Base-by-base conservation (phyloP, 2,329 filamentous ascomycete genomes). In the Sporothrix humicola region DNA sequence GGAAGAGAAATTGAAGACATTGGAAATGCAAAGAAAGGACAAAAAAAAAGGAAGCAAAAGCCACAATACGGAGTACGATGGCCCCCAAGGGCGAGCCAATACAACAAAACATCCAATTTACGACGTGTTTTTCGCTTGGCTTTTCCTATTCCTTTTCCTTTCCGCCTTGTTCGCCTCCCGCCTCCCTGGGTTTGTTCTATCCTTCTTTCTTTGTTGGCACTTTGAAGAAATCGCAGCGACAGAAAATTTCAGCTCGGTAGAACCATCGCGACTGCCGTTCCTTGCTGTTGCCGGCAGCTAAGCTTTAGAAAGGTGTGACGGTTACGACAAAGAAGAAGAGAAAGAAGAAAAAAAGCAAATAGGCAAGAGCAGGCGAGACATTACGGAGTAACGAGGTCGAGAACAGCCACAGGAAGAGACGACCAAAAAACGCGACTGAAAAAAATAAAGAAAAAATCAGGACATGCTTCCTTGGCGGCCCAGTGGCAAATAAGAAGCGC, bases 401-500 rank as follows among this genome's bases (percentile, higher is more conserved):
- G 7, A 37, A 37, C 31, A 37, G 31, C 31, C 31, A 37, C 31
- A 37, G 31, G 1, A 3, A 37, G 31, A 37, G 31, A 37, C 31
- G 48, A 7, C 48, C 12, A 1, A 52, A 52, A 20, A 17, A 17
- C 48, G 54, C n/a, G 20, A 56, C 23, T 26, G 23, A 26, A 26
- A 26, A 26, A 26, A 26, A 26, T 20, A 56, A 6, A 7, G 23
- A 9, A 17, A 31, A 59, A 61, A 44, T 20, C 23, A 58, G 56
- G 42, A 44, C 61, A 8, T 69, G 46, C 23, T 69, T 68, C 54
- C 66, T 69, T 69, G 66, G 66, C 48, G 42, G 63, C 8, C 26
- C 2, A 17, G 66, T 69, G 66, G 66, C 66, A 31, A 69, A 69
- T 52, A 23, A 69, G 26, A 69, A 69, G 66, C 66, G 66, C 48